Conservation (phyloP, 2,329 filamentous ascomycete genomes). For the Clonostachys rosea region DNA sequence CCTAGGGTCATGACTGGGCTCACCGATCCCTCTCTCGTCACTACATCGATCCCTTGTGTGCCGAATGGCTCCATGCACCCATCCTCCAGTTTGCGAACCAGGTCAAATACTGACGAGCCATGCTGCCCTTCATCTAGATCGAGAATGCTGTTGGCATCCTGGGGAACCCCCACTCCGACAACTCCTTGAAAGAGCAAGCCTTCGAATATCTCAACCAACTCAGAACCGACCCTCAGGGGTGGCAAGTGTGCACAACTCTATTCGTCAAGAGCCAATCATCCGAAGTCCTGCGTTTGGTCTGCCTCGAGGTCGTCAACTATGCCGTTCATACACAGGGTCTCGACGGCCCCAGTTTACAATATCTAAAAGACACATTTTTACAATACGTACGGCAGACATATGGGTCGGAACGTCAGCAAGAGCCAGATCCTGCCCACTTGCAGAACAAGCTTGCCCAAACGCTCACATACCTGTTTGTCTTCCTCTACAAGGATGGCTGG, state of each 20-base stretch:
- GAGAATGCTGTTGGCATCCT: slow-evolving; percentile 95
- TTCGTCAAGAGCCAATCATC: slow-evolving; percentile 74
- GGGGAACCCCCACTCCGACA: slow-evolving; percentile 75
- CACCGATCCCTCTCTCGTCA: background rate
- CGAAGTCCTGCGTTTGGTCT: slow-evolving; percentile 84
- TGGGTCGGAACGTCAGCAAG: slow-evolving; percentile 49
- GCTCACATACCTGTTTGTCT: slow-evolving; percentile 87
- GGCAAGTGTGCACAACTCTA: slow-evolving; percentile 83
- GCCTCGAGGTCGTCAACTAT: slow-evolving; percentile 89
- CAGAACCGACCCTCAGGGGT: slow-evolving; percentile 76
- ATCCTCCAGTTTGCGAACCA: background rate
- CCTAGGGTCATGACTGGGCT: background rate
- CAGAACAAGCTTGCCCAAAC: slow-evolving; percentile 98
- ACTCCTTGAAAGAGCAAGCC: slow-evolving; percentile 73
- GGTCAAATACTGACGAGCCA: too few relatives aligned
- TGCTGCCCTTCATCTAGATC: slow-evolving; percentile 48
- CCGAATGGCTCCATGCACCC: background rate
- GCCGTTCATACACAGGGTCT: slow-evolving; percentile 77
- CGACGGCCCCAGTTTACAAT: slow-evolving; percentile 65
- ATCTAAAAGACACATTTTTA: slow-evolving; percentile 77
- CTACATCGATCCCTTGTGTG: background rate
- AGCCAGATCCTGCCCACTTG: slow-evolving; percentile 68
- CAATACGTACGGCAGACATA: slow-evolving; percentile 78
- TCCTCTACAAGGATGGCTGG: slow-evolving; percentile 83
- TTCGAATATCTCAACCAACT: slow-evolving; percentile 77